phyloP scores from a whole-genome alignment of 2,329 filamentous ascomycete genomes.

The Thelonectria rubi region DNA sequence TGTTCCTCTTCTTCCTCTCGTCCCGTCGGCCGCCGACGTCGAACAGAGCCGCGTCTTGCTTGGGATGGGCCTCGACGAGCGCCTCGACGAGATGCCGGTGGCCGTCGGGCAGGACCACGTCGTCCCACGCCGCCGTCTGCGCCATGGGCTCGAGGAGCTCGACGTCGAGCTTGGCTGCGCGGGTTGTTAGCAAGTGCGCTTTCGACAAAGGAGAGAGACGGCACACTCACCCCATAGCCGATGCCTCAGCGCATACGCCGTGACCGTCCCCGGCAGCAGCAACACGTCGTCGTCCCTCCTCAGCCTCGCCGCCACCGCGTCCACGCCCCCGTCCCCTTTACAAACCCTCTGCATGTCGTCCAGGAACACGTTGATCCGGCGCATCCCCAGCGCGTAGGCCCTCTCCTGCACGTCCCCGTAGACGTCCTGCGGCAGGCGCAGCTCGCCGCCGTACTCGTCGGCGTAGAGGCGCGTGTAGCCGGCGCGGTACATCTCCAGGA shows the following conservation, averaged over 20 bases:
- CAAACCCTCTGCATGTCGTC: background rate
- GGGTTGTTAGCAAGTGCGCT: background rate
- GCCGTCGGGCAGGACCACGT: constrained; percentile 2
- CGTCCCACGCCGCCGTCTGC: background rate
- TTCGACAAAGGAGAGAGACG: background rate
- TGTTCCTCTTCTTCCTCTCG: too few relatives aligned
- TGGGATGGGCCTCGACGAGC: background rate
- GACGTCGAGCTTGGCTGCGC: background rate
- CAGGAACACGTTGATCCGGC: background rate
- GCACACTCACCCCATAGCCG: constrained; percentile 2
- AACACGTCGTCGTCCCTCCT: background rate
- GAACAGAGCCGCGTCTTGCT: background rate
- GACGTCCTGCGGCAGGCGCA: background rate
- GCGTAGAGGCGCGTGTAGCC: background rate
- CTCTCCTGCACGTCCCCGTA: background rate
- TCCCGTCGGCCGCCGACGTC: too few relatives aligned
- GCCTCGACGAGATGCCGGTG: constrained; percentile 10
- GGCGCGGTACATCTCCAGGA: background rate
- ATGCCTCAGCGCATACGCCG: constrained; percentile 1
- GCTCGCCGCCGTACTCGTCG: background rate
- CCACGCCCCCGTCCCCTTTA: background rate
- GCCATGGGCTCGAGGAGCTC: background rate
- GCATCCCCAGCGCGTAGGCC: background rate
- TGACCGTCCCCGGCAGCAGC: background rate
- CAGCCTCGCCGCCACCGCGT: background rate